These are phyloP conservation scores for Mycosphaerelloides madeirae DNA, from an alignment of 2,329 filamentous ascomycete genomes.

Conservation along the genomic window DNA sequence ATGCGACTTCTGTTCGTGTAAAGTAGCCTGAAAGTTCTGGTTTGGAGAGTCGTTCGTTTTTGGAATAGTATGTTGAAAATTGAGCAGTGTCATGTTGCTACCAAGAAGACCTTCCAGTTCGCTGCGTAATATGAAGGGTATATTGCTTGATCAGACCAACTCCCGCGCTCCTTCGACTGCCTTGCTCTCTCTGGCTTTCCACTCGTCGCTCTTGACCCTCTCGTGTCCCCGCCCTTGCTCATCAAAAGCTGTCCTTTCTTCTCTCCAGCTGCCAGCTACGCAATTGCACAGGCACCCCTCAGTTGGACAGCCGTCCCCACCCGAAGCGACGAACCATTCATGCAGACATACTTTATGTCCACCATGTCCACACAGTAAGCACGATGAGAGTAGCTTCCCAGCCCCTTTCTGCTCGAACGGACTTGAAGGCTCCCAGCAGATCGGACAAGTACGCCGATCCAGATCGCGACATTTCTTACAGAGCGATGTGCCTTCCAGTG, in stretches of 20 bases:
- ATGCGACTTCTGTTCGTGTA: no score
- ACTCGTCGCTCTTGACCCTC: slow-evolving; percentile 38
- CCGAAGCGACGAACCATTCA: slow-evolving; percentile 50
- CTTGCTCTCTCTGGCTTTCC: slow-evolving; percentile 40
- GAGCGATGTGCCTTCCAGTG: slow-evolving; percentile 43
- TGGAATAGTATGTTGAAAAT: no score
- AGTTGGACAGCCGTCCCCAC: slow-evolving; percentile 54
- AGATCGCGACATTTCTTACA: slow-evolving; percentile 48
- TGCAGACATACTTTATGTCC: slow-evolving; percentile 55
- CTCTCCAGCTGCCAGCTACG: slow-evolving; percentile 12
- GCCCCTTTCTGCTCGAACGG: slow-evolving; percentile 24
- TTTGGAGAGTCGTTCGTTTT: no score
- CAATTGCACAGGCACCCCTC: slow-evolving; percentile 59
- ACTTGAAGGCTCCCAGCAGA: slow-evolving; percentile 42
- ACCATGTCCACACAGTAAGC: slow-evolving; percentile 57
- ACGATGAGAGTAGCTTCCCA: slow-evolving; percentile 39
- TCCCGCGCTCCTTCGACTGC: slow-evolving; percentile 38
- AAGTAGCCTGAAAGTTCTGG: no score
- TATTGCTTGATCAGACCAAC: slow-evolving; percentile 1
- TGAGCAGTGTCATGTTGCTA: no score
- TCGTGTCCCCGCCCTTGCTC: slow-evolving; percentile 35
- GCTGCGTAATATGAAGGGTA: no score
- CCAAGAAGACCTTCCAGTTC: no score
- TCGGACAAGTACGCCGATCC: slow-evolving; percentile 39
- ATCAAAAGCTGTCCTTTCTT: slow-evolving; percentile 21